phyloP scores from a whole-genome alignment of 805 yeast genomes.

The Maudiozyma pseudohumilis region DNA sequence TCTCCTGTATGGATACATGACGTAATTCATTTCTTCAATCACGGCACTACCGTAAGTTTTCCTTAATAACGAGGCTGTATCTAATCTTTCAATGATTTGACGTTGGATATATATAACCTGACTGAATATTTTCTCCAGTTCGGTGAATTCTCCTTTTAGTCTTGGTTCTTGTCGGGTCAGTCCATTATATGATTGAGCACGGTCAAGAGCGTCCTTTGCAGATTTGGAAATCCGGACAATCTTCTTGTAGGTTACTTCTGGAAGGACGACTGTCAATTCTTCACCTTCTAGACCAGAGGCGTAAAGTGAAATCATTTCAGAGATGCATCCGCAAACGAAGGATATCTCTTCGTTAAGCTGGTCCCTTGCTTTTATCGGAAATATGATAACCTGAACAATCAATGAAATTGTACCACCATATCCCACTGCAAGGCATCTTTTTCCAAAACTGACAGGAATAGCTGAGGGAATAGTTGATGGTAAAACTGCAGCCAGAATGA shows the following conservation, averaged over 20 bases:
- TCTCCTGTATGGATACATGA: constrained; percentile 35
- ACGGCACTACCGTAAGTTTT: constrained; percentile 37
- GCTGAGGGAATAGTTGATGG: constrained; percentile 33
- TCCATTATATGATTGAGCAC: constrained; percentile 34
- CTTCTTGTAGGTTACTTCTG: constrained; percentile 26
- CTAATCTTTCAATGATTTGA: constrained; percentile 39
- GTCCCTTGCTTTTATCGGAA: constrained; percentile 41
- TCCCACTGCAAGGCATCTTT: constrained; percentile 41
- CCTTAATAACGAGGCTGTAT: constrained; percentile 36
- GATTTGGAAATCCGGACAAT: constrained; percentile 28
- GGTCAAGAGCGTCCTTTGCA: constrained; percentile 31
- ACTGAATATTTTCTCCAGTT: constrained; percentile 31
- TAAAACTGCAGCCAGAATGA: constrained; percentile 35
- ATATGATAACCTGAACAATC: constrained; percentile 35
- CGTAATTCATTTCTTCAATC: constrained; percentile 34
- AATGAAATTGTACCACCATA: constrained; percentile 42
- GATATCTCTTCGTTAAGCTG: constrained; percentile 36
- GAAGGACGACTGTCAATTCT: constrained; percentile 17
- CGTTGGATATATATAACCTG: constrained; percentile 38
- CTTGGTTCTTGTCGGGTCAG: constrained; percentile 39
- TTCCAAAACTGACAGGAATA: constrained; percentile 37
- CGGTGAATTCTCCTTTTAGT: constrained; percentile 37
- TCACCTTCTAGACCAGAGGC: constrained; percentile 36
- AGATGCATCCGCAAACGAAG: constrained; percentile 31
- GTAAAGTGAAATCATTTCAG: constrained; percentile 31